phyloP scores from a whole-genome alignment of 2,329 filamentous ascomycete genomes.

The Sarocladium kiliense region DNA sequence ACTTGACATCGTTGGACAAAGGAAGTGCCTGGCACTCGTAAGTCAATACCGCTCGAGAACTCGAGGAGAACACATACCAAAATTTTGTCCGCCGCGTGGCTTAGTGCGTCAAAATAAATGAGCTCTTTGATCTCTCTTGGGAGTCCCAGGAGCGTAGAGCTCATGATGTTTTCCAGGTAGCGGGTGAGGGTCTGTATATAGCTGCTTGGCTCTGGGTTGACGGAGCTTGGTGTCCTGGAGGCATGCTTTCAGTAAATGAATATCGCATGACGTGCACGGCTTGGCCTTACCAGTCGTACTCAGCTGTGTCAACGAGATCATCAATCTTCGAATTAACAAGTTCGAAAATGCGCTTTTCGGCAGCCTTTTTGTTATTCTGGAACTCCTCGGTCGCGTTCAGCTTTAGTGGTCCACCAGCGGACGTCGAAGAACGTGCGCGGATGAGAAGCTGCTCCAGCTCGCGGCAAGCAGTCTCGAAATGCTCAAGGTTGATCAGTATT shows the following conservation, averaged over 20 bases:
- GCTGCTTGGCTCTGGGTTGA: conserved; percentile 70
- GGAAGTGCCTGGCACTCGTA: conserved; percentile 57
- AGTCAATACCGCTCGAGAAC: not conserved
- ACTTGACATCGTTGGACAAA: conserved; percentile 70
- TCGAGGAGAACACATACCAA: conserved; percentile 41
- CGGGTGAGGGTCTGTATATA: conserved; percentile 95
- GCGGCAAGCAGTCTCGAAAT: conserved; percentile 89
- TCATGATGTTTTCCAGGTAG: conserved; percentile 96
- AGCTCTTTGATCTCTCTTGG: conserved; percentile 94
- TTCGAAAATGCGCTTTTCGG: conserved; percentile 97
- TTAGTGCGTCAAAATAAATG: conserved; percentile 95
- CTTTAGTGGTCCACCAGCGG: conserved; percentile 72
- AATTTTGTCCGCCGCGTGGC: conserved; percentile 83
- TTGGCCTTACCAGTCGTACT: conserved; percentile 76
- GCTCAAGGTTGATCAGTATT: conserved; percentile 94
- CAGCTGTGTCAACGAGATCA: conserved; percentile 91
- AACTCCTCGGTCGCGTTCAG: conserved; percentile 84
- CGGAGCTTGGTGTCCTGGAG: conserved; percentile 45
- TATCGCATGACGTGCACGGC: not conserved
- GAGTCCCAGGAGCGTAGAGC: conserved; percentile 84
- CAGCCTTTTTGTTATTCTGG: conserved; percentile 84
- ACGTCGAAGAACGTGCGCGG: conserved; percentile 74
- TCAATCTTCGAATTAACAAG: conserved; percentile 98
- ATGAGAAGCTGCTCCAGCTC: conserved; percentile 86
- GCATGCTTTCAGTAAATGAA: conserved; percentile 14